These are phyloP conservation scores for Hypocreales sp. DNA, from an alignment of 2,329 filamentous ascomycete genomes.

Conservation along the genomic window DNA sequence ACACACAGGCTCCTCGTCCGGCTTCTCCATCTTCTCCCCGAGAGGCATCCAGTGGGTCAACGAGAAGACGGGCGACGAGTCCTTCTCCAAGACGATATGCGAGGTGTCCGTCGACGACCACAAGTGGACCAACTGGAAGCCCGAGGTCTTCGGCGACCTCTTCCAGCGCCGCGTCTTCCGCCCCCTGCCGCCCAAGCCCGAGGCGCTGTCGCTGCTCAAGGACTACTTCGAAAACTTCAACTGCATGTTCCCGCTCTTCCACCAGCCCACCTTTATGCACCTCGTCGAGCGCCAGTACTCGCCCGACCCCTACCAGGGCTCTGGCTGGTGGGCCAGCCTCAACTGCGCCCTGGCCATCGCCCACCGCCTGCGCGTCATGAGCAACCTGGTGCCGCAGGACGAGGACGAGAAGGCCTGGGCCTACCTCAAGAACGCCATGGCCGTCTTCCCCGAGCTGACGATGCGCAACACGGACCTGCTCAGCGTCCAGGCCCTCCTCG, in stretches of 20 bases:
- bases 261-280: slow-evolving; percentile 97
- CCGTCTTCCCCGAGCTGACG: slow-evolving; percentile 78
- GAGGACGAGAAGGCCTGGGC: slow-evolving; percentile 93
- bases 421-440: slow-evolving; percentile 93
- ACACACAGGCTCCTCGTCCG: slow-evolving; percentile 85
- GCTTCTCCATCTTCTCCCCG: slow-evolving; percentile 96
- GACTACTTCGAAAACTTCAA: slow-evolving; percentile 99
- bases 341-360: slow-evolving; percentile 91
- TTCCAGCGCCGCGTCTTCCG: slow-evolving; percentile 77
- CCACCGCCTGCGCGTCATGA: slow-evolving; percentile 86
- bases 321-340: slow-evolving; percentile 96
- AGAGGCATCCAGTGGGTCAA: slow-evolving; percentile 99
- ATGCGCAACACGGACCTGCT: slow-evolving; percentile 93
- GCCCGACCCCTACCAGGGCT: slow-evolving; percentile 79
- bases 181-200: slow-evolving; percentile 68
- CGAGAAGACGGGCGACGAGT: slow-evolving; percentile 87
- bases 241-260: slow-evolving; percentile 94
- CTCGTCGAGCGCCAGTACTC: slow-evolving; percentile 91
- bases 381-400: slow-evolving; percentile 75
- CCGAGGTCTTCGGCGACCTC: slow-evolving; percentile 88
- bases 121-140: slow-evolving; percentile 96
- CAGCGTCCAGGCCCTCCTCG: slow-evolving; percentile 84
- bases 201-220: slow-evolving; percentile 73
- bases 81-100: slow-evolving; percentile 89
- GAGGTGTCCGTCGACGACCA: slow-evolving; percentile 84